Base-by-base conservation (phyloP, 83 land plant species). In the Picea engelmannii region DNA sequence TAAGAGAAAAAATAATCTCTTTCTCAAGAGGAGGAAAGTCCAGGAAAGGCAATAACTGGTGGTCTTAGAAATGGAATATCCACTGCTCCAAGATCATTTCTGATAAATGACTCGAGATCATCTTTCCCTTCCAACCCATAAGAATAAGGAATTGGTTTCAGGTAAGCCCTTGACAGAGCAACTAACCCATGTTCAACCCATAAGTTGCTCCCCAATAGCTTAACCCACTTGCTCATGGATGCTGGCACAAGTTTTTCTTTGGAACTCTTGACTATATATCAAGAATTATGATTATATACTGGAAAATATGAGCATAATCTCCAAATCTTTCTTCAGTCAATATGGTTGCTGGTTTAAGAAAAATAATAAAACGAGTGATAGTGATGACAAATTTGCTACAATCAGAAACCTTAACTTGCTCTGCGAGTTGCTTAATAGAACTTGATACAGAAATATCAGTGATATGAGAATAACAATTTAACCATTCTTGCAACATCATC, bases 301-400 rank as follows among this genome's bases (percentile, higher is more conserved):
- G 91, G 91, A 71, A 87, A 80, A 0, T 16, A 4, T 5, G 40
- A 25, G 61, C 84, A 87, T 6, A 89, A 9, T 1, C 67, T 15
- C 12, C 82, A 11, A 70, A 65, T 60, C 5, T 65, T 17, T 15
- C 79, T 79, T 4, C 49, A 47, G 23, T 18, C 0, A 40, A 47
- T 3, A 88, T 47, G 10, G 49, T 47, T 47, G 10, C 49, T 47
- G 49, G 49, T 47, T 0, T 47, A 47, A 2, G 0, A 90, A 49
- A 85, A 87, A 77, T 69, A 85, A 0, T 87, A 71, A 44, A 90
- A 83, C 79, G 83, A 67, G 83, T 66, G 47, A 66, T 84, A n/a
- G 81, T 23, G 58, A 90, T 55, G 6, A 55, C 27, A 21, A 52
- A 58, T 52, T 76, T 47, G 3, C 13, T 49, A 76, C 18, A 15